Evolutionary conservation across 768 basidiomycete genomes (phyloP), one percentile per base, ranked within the genome.

Genomic region (Boletus vinaceobasis): DNA sequence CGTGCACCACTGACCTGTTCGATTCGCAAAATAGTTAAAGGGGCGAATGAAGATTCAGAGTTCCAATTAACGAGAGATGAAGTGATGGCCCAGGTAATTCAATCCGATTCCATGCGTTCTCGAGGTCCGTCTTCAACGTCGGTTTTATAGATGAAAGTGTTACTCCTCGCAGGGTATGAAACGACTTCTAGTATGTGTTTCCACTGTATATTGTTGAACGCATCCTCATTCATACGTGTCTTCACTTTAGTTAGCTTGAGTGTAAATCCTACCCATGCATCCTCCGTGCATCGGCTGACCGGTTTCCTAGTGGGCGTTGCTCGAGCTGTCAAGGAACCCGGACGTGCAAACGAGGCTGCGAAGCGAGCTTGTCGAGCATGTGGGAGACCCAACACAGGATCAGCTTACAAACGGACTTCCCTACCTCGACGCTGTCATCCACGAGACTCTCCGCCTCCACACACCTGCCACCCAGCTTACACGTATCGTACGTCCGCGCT

Each of bases 351-450:
- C 70, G 19, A 76, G 67, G 39, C 67, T 85, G 6, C 75, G 82
- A 26, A 69, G 76, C 6, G 82, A 84, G 46, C 71, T 85, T 8
- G 50, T 70, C 3, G 63, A 69, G 27, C 77, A 78, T 49, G 64
- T 60, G 8, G 52, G 49, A 27, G 83, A 84, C 61, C 81, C 82
- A 8, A 77, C 76, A 3, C 82, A 75, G 67, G 82, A 83, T 29
- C 75, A 82, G 57, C 70, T 84, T 3, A 74, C 69, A 9, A 74
- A 75, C 4, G 70, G 53, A 10, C 65, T 86, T 9, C 82, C 82
- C 81, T 31, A 79, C 61, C 77, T 84, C 6, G 80, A 84, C 59
- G 77, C 79, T 0, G 69, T 79, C 7, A 73, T 74, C 3, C 74
- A 74, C 39, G 79, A 80, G 60, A 66, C 64, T 2, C 69, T 80